Conservation (phyloP, 2,329 filamentous ascomycete species). For the Fusarium duplospermum region DNA sequence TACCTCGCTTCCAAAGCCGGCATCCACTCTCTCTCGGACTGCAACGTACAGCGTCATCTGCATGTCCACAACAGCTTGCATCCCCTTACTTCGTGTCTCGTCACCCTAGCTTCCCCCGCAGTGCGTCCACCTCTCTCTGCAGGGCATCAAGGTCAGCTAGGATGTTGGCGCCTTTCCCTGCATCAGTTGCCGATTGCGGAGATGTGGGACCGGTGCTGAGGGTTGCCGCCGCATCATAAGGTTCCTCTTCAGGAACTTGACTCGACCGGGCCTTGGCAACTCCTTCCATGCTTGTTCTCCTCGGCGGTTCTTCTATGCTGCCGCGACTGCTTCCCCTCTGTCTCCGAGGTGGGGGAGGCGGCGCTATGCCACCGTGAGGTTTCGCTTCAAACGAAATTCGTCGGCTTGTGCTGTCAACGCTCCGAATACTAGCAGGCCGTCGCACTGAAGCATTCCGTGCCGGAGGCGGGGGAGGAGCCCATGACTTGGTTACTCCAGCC, state of each 20-base stretch:
- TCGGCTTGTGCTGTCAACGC: slow-evolving; percentile 52
- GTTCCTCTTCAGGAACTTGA: slow-evolving; percentile 33
- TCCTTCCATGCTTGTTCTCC: slow-evolving; percentile 50
- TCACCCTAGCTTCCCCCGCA: slow-evolving; percentile 54
- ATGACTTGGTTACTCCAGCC: slow-evolving; percentile 24
- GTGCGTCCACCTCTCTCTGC: slow-evolving; percentile 80
- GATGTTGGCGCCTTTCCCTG: slow-evolving; percentile 65
- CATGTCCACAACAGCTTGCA: background rate
- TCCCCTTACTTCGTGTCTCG: slow-evolving; percentile 3
- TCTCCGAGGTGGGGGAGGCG: slow-evolving; percentile 64
- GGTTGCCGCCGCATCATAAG: slow-evolving; percentile 2
- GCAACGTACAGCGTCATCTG: slow-evolving; percentile 11
- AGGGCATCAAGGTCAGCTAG: slow-evolving; percentile 78
- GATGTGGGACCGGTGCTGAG: slow-evolving; percentile 26
- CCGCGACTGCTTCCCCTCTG: slow-evolving; percentile 60
- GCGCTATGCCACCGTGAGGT: slow-evolving; percentile 44
- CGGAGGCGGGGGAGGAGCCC: slow-evolving; percentile 58
- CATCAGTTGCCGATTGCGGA: slow-evolving; percentile 32
- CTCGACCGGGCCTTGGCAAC: slow-evolving; percentile 32
- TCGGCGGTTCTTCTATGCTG: slow-evolving; percentile 51
- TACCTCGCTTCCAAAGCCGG: slow-evolving; percentile 12
- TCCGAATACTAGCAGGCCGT: slow-evolving; percentile 57
- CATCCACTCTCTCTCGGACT: slow-evolving; percentile 18
- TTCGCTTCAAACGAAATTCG: slow-evolving; percentile 46
- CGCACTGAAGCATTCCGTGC: slow-evolving; percentile 57